Evolutionary conservation across 1,284 basidiomycete genomes (phyloP).

Genomic region (Fomes fomentarius): DNA sequence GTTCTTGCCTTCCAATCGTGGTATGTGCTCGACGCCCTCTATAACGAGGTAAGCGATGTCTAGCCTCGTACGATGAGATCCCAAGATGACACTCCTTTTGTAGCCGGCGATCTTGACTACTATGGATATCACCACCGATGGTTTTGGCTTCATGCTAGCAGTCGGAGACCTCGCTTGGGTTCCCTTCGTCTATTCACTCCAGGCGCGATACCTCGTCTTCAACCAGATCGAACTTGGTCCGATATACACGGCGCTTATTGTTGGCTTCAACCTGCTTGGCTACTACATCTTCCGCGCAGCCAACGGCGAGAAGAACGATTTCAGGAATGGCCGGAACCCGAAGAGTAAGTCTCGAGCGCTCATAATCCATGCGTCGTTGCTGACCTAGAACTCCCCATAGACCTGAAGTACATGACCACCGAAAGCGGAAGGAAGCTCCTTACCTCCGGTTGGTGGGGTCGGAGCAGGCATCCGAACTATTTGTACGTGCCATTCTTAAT

Average conservation of each 20-base stretch:
- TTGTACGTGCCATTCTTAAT: conserved; percentile 51
- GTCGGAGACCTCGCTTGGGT: conserved; percentile 96
- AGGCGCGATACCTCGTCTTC: conserved; percentile 94
- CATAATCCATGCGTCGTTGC: not conserved
- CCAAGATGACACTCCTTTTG: not conserved
- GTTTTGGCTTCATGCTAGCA: conserved; percentile 98
- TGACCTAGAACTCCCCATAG: conserved; percentile 37
- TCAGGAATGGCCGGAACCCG: conserved; percentile 91
- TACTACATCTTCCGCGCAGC: conserved; percentile 91
- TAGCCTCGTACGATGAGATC: not conserved
- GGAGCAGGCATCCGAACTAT: conserved; percentile 93
- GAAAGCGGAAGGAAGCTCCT: conserved; percentile 89
- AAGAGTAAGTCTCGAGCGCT: conserved; percentile 61
- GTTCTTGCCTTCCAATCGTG: conserved; percentile 86
- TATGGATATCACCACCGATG: conserved; percentile 98
- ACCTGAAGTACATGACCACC: conserved; percentile 85
- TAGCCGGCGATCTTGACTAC: conserved; percentile 88
- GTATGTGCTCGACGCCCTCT: conserved; percentile 88
- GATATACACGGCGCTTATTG: conserved; percentile 60
- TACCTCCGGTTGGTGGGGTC: conserved; percentile 97
- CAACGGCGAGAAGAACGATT: conserved; percentile 96
- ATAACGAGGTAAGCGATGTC: conserved; percentile 74
- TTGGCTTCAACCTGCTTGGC: conserved; percentile 75
- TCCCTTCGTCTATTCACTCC: conserved; percentile 86
- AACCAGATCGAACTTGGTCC: conserved; percentile 47